Percentiles rank a stretch among this genome's conserved stretches.
Evolutionary conservation across 495 filamentous ascomycete species (phyloP).

Genomic region (Aspergillus taichungensis): DNA sequence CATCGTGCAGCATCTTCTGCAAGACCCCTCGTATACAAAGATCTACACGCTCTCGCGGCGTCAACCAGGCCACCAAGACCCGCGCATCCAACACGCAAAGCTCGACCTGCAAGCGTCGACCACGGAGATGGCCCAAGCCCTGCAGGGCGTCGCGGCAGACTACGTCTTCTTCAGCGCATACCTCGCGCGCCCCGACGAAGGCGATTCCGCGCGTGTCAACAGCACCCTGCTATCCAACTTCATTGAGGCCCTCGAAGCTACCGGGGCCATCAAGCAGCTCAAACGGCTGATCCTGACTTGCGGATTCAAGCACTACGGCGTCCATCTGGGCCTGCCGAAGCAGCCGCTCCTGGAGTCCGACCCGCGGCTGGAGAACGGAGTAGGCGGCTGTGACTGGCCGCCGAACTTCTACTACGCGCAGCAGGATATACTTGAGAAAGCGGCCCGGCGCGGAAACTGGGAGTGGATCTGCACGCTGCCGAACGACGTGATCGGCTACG

Average conservation of each 20-base stretch:
- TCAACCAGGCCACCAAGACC: slow-evolving; percentile 28
- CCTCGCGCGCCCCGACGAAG: slow-evolving; percentile 32
- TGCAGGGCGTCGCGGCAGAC: slow-evolving; percentile 32
- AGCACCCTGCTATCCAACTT: slow-evolving; percentile 42
- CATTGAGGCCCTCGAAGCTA: slow-evolving; percentile 37
- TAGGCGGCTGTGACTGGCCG: slow-evolving; percentile 13
- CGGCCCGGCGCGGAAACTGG: slow-evolving; percentile 19
- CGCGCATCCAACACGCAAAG: slow-evolving; percentile 35
- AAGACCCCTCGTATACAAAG: slow-evolving; percentile 32
- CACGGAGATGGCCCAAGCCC: slow-evolving; percentile 32
- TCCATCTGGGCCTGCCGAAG: slow-evolving; percentile 40
- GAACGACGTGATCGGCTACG: slow-evolving; percentile 42
- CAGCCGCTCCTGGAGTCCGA: slow-evolving; percentile 41
- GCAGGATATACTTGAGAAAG: slow-evolving; percentile 31
- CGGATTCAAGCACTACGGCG: slow-evolving; percentile 49
- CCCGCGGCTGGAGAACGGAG: slow-evolving; percentile 22
- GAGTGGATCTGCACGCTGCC: slow-evolving; percentile 44
- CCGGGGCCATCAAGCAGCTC: slow-evolving; percentile 29
- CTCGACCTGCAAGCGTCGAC: slow-evolving; percentile 35
- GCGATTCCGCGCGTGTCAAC: slow-evolving; percentile 36
- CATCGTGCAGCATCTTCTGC: slow-evolving; percentile 32
- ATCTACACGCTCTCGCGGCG: slow-evolving; percentile 38
- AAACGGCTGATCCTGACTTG: slow-evolving; percentile 46
- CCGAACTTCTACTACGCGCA: slow-evolving; percentile 35
- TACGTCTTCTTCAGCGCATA: slow-evolving; percentile 45